Conservation (phyloP, 495 filamentous ascomycete species). For the Penicillium fimorum region DNA sequence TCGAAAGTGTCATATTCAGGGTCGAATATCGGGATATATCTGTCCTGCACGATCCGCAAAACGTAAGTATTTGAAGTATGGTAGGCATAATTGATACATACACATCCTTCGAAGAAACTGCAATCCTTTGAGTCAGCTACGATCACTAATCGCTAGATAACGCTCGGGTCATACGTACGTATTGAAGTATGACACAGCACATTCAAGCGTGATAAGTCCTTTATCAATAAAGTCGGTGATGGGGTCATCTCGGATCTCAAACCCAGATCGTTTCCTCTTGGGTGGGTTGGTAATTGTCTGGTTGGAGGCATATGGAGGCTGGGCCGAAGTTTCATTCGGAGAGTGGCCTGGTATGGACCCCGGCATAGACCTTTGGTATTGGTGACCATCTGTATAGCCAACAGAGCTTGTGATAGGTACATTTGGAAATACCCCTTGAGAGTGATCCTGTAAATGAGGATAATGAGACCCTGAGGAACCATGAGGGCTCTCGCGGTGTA, state of each 20-base stretch:
- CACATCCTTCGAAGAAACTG: slow-evolving; percentile 48
- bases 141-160: background rate
- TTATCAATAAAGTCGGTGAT: slow-evolving; percentile 39
- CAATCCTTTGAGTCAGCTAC: background rate
- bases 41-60: slow-evolving; percentile 27
- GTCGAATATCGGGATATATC: slow-evolving; percentile 49
- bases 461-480: slow-evolving; percentile 13
- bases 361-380: slow-evolving; percentile 14
- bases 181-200: slow-evolving; percentile 34
- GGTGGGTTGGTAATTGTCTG: slow-evolving; percentile 7
- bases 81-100: slow-evolving; percentile 14
- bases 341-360: slow-evolving; percentile 8
- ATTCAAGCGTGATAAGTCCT: slow-evolving; percentile 34
- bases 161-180: slow-evolving; percentile 24
- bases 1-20: slow-evolving; percentile 42
- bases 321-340: slow-evolving; percentile 15
- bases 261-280: slow-evolving; percentile 35
- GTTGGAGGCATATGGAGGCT: slow-evolving; percentile 4
- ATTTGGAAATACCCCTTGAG: background rate
- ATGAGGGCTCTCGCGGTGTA: slow-evolving; percentile 9
- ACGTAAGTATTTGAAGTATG: slow-evolving; percentile 2
- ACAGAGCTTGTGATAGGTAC: background rate
- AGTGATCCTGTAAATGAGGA: slow-evolving; percentile 2
- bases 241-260: slow-evolving; percentile 37
- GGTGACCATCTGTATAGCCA: slow-evolving; percentile 3